These are phyloP conservation scores for Wickerhamiella dianesei DNA, from an alignment of 805 yeast genomes.

Conservation along the genomic window DNA sequence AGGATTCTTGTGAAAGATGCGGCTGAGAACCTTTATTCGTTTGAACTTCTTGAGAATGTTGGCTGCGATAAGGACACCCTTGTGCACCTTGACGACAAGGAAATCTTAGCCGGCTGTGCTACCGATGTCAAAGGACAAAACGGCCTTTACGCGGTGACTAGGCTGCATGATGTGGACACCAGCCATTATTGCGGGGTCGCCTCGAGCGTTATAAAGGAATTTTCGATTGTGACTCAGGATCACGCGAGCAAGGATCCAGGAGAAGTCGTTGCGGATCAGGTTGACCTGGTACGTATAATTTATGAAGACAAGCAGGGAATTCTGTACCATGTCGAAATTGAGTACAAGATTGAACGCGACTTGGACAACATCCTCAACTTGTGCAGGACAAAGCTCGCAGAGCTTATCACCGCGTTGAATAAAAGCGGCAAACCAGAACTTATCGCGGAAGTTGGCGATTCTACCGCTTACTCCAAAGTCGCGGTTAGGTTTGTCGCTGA, in stretches of 20 bases:
- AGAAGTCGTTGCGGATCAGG: not conserved
- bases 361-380: not conserved
- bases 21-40: not conserved
- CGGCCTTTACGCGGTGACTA: too few species aligned
- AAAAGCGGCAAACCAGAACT: not conserved
- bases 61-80: not conserved
- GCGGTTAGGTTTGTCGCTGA: not conserved
- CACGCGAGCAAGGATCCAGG: not conserved
- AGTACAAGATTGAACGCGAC: not conserved
- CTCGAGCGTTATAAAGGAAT: not conserved
- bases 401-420: not conserved
- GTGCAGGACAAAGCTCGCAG: not conserved
- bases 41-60: not conserved
- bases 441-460: not conserved
- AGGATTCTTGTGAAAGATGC: not conserved
- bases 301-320: not conserved
- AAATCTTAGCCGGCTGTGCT: not conserved
- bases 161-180: too few species aligned
- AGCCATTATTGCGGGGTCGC: too few species aligned
- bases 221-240: not conserved
- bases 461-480: not conserved
- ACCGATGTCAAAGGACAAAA: not conserved
- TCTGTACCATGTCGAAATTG: not conserved
- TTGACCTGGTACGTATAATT: not conserved
- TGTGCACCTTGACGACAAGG: not conserved